phyloP scores from a whole-genome alignment of 75 land plant genomes.

The Isoetes taiwanensis region DNA sequence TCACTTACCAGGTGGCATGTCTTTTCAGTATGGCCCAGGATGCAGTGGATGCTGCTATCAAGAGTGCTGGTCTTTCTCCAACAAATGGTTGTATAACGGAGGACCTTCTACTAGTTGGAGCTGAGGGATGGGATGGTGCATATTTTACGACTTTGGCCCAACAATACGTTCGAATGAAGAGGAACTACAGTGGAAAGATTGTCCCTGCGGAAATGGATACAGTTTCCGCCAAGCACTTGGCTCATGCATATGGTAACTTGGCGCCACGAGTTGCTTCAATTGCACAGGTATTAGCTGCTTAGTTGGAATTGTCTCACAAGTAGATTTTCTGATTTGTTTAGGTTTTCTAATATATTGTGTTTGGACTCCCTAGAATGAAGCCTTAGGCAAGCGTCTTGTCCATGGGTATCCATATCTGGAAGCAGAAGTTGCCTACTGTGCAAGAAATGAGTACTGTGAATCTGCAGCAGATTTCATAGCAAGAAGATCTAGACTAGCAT shows the following conservation, averaged over 20 bases:
- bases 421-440: conserved; percentile 98
- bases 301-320: background rate
- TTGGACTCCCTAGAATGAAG: conserved; percentile 43
- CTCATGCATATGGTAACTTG: conserved; percentile 72
- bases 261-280: conserved; percentile 70
- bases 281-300: conserved; percentile 47
- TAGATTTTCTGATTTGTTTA: background rate
- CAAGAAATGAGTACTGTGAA: conserved; percentile 91
- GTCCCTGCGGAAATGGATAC: conserved; percentile 91
- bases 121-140: conserved; percentile 68
- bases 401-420: conserved; percentile 94
- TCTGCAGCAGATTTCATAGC: conserved; percentile 96
- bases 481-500: conserved; percentile 74
- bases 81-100: conserved; percentile 43
- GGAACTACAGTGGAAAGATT: conserved; percentile 54
- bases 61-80: conserved; percentile 53
- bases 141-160: conserved; percentile 72
- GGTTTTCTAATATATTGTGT: background rate
- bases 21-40: conserved; percentile 95
- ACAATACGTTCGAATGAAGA: conserved; percentile 76
- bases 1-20: background rate
- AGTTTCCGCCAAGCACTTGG: conserved; percentile 73
- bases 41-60: conserved; percentile 82
- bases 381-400: conserved; percentile 76
- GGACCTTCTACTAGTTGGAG: conserved; percentile 53